Evolutionary conservation across 495 filamentous ascomycete genomes (phyloP), one percentile per base, ranked within the genome.

Genomic region (Pyrenula massariospora): DNA sequence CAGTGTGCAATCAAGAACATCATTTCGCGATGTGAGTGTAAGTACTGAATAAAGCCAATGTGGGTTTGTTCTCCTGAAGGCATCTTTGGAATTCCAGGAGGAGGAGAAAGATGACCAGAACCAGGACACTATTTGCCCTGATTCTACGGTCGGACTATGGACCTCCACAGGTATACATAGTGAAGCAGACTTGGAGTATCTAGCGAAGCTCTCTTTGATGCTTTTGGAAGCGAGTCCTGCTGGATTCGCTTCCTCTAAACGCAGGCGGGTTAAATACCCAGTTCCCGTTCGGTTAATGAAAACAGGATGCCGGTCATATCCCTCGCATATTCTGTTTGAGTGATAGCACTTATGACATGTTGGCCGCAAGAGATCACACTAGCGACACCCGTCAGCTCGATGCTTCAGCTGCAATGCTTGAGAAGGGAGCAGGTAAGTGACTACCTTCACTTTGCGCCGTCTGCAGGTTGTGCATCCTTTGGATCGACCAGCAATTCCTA

Each of bases 381-480:
- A 42, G 31, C 5, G 5, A 15, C 5, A 42, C 31, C 8, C 8
- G 15, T 42, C 31, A 42, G 31, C 31, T 42, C 8, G 15, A 42
- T 42, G 31, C 5, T 42, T 15, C 15, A 5, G 31, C 31, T 5
- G 15, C 31, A 42, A 42, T 8, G 31, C 31, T 42, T 42, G 5
- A 15, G 31, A 42, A 42, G 15, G 31, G 31, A 15, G 31, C 31
- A 42, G 15, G 31, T 5, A 42, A 42, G 31, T 5, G 8, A 42
- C 31, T 8, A 42, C 31, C 31, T 42, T 42, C 31, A 42, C 5
- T 42, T 74, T 73, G 24, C 69, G 64, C 42, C 66, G 60, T 25
- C 69, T 68, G 62, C 73, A 76, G 20, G 73, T 74, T 25, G 71
- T 70, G 59, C 74, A 77, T 11, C 68, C 73, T 60, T 72, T 73